Evolutionary conservation across 345 rosid genomes (phyloP), one percentile per base, ranked within the genome.

Genomic region (Hibiscus trionum): DNA sequence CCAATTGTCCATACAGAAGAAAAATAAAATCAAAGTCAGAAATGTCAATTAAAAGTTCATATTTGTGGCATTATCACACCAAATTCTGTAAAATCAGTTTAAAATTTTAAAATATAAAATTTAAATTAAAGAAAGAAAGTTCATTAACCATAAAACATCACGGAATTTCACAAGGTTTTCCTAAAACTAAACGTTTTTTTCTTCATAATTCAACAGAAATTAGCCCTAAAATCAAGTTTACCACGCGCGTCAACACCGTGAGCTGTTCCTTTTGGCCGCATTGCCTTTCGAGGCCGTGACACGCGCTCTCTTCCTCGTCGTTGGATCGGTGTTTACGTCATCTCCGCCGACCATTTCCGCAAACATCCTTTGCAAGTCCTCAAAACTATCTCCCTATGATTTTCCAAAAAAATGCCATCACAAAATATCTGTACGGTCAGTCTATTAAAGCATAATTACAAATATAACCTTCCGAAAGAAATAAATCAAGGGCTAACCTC

Each of bases 301-400:
- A 47, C 91, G 84, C 77, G 87, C 74, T 70, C 81, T 82, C 79
- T 89, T 89, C 5, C 12, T 63, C 2, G 24, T 81, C 68, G 80
- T 76, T 16, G 69, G 84, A 71, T 80, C 65, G 0, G 27, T 61
- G 4, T 39, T 47, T 15, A 70, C 57, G 67, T 82, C 88, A 46
- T 84, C 90, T 24, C 89, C 93, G 33, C 88, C 84, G 4, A 90
- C 94, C 84, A 93, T 91, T 0, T 91, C 97, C 74, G 83, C 76
- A 33, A 93, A 91, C 97, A 88, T 90, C 86, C 91, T 83, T 56
- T 88, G 98, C 49, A 93, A 87, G 61, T 93, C 98, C 81, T 93
- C 97, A 11, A 93, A 83, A 69, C 93, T 93, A 44, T 90, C 87
- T 6, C 88, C 96, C 96, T 93, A 61, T 15, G 2, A 11, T 3